phyloP scores from a whole-genome alignment of 306 rosid genomes.

The Arachis hypogaea region DNA sequence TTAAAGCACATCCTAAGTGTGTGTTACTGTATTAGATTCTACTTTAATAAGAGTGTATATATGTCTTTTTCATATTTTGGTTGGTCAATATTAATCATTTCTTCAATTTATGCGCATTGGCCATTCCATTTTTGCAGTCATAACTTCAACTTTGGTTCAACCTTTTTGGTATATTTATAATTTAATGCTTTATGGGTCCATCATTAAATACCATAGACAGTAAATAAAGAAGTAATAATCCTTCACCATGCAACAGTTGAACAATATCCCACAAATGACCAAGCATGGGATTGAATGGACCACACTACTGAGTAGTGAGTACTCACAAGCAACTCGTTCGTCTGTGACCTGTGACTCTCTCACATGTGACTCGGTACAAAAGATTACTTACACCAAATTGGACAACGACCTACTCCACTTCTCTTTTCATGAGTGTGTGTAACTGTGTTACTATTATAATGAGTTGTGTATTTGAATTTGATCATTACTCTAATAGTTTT shows the following conservation, averaged over 20 bases:
- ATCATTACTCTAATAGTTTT: background rate
- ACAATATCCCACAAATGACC: background rate
- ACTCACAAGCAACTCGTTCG: conserved; percentile 13
- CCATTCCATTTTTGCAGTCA: conserved; percentile 19
- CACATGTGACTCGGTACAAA: conserved; percentile 10
- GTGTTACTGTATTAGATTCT: background rate
- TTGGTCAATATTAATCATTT: conserved; percentile 10
- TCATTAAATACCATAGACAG: background rate
- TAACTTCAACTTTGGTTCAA: conserved; percentile 20
- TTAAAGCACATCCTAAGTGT: conserved; percentile 27
- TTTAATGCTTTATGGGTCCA: background rate
- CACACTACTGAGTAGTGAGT: background rate
- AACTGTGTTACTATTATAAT: background rate
- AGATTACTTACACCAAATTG: conserved; percentile 5
- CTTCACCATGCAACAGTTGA: conserved; percentile 4
- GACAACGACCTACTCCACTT: background rate
- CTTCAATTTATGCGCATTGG: background rate
- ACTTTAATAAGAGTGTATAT: conserved; percentile 22
- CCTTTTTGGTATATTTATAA: background rate
- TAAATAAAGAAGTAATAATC: background rate
- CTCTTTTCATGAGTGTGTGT: background rate
- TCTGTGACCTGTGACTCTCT: conserved; percentile 15
- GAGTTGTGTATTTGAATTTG: background rate
- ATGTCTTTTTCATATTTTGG: conserved; percentile 28
- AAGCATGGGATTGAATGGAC: conserved; percentile 12